Evolutionary conservation across 2,329 filamentous ascomycete species (phyloP).

Genomic region (Colletotrichum sp.): DNA sequence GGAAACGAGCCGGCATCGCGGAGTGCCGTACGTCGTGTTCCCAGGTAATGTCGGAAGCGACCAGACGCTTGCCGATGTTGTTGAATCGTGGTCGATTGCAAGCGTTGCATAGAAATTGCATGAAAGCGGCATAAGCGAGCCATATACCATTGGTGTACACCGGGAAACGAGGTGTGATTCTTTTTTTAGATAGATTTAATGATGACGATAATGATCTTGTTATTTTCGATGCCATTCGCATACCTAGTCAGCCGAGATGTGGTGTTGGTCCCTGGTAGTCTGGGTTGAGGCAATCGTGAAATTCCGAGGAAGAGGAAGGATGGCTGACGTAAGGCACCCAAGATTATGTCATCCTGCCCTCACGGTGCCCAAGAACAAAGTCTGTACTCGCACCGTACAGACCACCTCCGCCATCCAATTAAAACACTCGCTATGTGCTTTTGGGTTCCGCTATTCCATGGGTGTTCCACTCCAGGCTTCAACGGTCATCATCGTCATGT

Average conservation of each 20-base stretch:
- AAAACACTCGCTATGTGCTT: neutral
- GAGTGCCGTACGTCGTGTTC: conserved; percentile 62
- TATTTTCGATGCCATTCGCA: neutral
- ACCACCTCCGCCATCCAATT: accelerated
- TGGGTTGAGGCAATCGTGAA: neutral
- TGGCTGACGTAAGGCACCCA: neutral
- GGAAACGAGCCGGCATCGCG: conserved; percentile 51
- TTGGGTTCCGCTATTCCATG: accelerated
- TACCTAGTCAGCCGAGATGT: neutral
- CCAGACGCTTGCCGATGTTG: conserved; percentile 49
- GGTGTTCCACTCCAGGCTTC: neutral
- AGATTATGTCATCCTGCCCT: neutral
- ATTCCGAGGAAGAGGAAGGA: neutral
- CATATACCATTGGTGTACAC: neutral
- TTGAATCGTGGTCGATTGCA: conserved; percentile 28
- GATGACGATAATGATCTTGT: neutral
- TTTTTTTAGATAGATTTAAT: neutral
- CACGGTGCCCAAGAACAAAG: neutral
- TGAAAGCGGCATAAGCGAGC: neutral
- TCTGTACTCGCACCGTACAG: neutral
- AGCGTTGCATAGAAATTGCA: neutral
- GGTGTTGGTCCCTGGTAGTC: neutral
- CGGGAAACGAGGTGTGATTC: neutral
- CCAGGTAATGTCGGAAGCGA: conserved; percentile 63
- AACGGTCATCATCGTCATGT: neutral